A percentile compares a stretch with the other conserved stretches of the same genome.
phyloP scores from a whole-genome alignment of 352 stramenopile genomes.

The Vaucheria bursata region DNA sequence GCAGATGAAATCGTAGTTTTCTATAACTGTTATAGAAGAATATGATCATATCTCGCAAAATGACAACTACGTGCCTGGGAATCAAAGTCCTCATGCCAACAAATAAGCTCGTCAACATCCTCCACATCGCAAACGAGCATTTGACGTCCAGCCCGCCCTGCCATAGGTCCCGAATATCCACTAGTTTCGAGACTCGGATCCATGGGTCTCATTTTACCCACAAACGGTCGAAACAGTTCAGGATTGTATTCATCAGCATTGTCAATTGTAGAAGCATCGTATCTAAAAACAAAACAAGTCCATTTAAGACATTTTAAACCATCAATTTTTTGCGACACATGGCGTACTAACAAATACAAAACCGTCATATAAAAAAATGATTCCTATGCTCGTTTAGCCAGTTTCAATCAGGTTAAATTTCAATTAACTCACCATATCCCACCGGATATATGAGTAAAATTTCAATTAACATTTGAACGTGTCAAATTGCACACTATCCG shows the following conservation, averaged over 20 bases:
- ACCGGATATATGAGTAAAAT: no score
- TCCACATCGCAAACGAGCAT: conserved; percentile 23
- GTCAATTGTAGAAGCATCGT: conserved; percentile 30
- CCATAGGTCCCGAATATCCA: conserved; percentile 11
- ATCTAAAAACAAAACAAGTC: no score
- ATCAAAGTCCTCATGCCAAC: conserved; percentile 48
- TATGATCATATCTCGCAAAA: neutral
- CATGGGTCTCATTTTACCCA: conserved; percentile 25
- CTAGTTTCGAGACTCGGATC: neutral
- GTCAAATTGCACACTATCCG: no score
- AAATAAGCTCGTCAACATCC: conserved; percentile 47
- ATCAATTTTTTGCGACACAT: no score
- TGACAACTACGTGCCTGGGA: conserved; percentile 9
- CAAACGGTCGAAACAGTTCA: conserved; percentile 46
- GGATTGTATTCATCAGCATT: conserved; percentile 44
- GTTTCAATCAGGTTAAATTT: no score
- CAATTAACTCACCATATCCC: no score
- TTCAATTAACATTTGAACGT: no score
- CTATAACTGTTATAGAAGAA: neutral
- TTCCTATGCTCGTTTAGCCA: no score
- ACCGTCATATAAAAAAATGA: no score
- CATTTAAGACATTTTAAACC: no score
- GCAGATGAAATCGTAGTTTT: neutral
- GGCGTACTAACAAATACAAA: no score
- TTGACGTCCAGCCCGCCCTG: conserved; percentile 4